Evolutionary conservation across 768 basidiomycete genomes (phyloP).

Genomic region (Russula earlei): DNA sequence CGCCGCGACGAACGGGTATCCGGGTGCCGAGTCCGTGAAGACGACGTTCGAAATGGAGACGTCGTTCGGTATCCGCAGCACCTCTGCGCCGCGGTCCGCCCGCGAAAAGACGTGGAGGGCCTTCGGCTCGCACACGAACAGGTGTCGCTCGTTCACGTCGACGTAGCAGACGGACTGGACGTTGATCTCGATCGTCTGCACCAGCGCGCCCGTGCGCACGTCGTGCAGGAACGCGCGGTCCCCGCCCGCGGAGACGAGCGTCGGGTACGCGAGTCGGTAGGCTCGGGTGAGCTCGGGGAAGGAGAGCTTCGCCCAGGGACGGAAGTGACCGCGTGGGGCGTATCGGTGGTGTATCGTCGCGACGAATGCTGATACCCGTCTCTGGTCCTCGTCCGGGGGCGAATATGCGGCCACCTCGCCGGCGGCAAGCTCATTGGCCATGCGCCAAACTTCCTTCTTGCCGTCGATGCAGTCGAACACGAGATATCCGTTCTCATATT

Average conservation of each 20-base stretch:
- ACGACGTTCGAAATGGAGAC: background rate
- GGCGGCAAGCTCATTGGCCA: slow-evolving; percentile 23
- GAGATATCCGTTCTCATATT: slow-evolving; percentile 63
- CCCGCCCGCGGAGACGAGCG: slow-evolving; percentile 41
- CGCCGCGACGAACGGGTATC: background rate
- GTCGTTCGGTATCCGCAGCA: slow-evolving; percentile 29
- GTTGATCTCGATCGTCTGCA: slow-evolving; percentile 39
- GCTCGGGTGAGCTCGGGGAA: slow-evolving; percentile 39
- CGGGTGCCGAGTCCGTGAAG: too few relatives aligned
- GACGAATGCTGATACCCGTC: slow-evolving; percentile 22
- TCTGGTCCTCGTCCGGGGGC: slow-evolving; percentile 22
- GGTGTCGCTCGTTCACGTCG: slow-evolving; percentile 48
- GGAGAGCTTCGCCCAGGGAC: slow-evolving; percentile 48
- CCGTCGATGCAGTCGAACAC: slow-evolving; percentile 54
- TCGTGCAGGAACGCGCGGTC: slow-evolving; percentile 52
- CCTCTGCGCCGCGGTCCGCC: slow-evolving; percentile 29
- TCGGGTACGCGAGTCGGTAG: slow-evolving; percentile 62
- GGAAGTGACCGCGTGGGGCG: slow-evolving; percentile 41
- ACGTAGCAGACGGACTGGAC: slow-evolving; percentile 41
- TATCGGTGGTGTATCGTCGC: slow-evolving; percentile 13
- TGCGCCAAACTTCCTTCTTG: slow-evolving; percentile 66
- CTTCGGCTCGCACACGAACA: slow-evolving; percentile 46
- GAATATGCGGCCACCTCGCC: background rate
- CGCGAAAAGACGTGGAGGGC: slow-evolving; percentile 48
- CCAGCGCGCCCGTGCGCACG: slow-evolving; percentile 39